A percentile compares a stretch with the other conserved stretches of the same genome.
phyloP scores from a whole-genome alignment of 2,329 filamentous ascomycete species.

The Fusarium sarcochroum region DNA sequence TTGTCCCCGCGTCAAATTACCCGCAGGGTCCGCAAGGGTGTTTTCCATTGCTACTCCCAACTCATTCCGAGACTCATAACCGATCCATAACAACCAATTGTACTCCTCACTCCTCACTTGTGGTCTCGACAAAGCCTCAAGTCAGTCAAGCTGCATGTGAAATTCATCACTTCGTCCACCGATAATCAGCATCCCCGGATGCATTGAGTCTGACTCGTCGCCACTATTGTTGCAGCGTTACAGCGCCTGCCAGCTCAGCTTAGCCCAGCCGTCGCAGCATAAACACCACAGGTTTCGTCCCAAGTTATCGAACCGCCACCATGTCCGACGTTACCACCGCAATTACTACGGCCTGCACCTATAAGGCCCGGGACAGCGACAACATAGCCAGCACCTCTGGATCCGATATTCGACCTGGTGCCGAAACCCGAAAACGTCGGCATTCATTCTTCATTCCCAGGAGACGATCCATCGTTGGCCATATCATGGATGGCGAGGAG shows the following conservation, averaged over 20 bases:
- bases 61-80: conserved; percentile 30
- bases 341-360: conserved; percentile 56
- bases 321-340: conserved; percentile 58
- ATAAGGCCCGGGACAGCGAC: conserved; percentile 54
- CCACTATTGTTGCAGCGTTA: conserved; percentile 32
- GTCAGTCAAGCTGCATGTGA: conserved; percentile 28
- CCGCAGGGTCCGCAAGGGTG: conserved; percentile 38
- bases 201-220: conserved; percentile 20
- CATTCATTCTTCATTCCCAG: conserved; percentile 71
- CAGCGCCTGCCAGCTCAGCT: conserved; percentile 29
- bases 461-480: conserved; percentile 71
- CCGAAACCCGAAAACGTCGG: conserved; percentile 57
- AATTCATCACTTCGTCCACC: conserved; percentile 23
- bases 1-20: conserved; percentile 43
- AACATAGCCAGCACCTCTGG: conserved; percentile 58
- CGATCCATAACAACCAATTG: conserved; percentile 45
- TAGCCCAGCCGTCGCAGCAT: conserved; percentile 14
- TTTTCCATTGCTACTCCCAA: conserved; percentile 28
- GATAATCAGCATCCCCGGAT: conserved; percentile 26
- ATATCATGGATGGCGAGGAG: conserved; percentile 75
- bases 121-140: conserved; percentile 35
- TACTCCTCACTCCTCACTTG: conserved; percentile 38
- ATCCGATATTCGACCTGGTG: conserved; percentile 52
- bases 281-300: conserved; percentile 27
- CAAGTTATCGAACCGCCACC: conserved; percentile 31